Base-by-base conservation (phyloP, 2,329 filamentous ascomycete genomes). In the Dactylellina parvicollis region DNA sequence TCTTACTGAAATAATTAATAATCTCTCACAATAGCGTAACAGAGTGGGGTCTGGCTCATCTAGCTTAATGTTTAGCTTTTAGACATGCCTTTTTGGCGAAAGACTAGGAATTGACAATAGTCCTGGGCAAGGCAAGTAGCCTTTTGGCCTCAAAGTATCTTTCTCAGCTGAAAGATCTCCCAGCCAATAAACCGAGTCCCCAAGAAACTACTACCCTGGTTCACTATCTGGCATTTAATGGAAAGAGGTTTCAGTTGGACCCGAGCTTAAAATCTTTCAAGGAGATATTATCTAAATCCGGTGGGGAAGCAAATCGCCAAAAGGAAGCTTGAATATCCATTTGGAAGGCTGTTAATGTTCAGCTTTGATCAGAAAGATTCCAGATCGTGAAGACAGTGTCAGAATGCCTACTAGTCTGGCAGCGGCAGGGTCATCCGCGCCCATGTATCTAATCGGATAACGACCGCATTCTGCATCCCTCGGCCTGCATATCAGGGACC, bases 41-140 rank as follows among this genome's bases (percentile, higher is more conserved):
- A 28, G 5, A 28, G 14, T 67, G 24, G 2, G 24, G 46, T 46
- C 49, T 30, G 42, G 42, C 50, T 56, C 40, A 57, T 36, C 30
- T 32, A 30, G 5, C 36, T 42, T 67, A 20, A 49, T 32, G 16
- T 49, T 49, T 26, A 20, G 52, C 40, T 59, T 69, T 20, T 55
- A 46, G 44, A 69, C 55, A 69, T 60, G 46, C 64, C 55, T 69
- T 24, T 70, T 62, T 70, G 30, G 65, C 56, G 30, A 34, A 50
- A 4, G 30, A 2, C 18, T 12, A 38, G 28, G 28, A n/a, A 49
- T 28, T 4, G 22, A 26, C 44, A 49, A 12, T 49, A 20, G 2
- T 38, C 20, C 10, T 38, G 26, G 56, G 24, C 47, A 42, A 42
- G 50, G 47, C 30, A 56, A 28, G 52, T 22, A 18, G 38, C 14